A percentile compares a stretch with the other conserved stretches of the same genome.
phyloP scores from a whole-genome alignment of 2,329 filamentous ascomycete species.

The Penicillium capsulatum region DNA sequence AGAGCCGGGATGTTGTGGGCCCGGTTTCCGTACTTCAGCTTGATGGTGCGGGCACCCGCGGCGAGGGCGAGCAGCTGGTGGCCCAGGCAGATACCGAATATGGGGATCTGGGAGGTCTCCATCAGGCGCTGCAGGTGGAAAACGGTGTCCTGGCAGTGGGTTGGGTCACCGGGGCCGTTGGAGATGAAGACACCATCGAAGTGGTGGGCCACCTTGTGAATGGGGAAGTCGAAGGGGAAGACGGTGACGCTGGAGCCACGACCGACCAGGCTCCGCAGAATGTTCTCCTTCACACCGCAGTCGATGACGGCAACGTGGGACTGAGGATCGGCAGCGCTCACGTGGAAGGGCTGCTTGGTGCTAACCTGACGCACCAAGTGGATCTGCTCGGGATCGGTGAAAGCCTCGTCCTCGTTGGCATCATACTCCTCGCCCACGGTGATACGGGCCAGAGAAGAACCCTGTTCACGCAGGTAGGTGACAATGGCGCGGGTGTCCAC shows the following conservation, averaged over 20 bases:
- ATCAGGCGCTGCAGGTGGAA: constrained; percentile 89
- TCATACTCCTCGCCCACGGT: constrained; percentile 97
- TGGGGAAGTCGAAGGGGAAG: constrained; percentile 94
- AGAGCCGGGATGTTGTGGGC: constrained; percentile 97
- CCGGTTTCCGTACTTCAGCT: constrained; percentile 98
- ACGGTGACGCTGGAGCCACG: constrained; percentile 89
- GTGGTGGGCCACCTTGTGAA: constrained; percentile 96
- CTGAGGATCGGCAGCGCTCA: constrained; percentile 75
- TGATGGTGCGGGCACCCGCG: constrained; percentile 82
- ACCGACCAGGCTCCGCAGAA: constrained; percentile 86
- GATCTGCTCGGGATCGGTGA: constrained; percentile 90
- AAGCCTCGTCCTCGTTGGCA: constrained; percentile 95
- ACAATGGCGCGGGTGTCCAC: constrained; percentile 97
- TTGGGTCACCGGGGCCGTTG: constrained; percentile 96
- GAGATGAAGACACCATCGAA: constrained; percentile 99
- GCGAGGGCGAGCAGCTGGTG: constrained; percentile 94
- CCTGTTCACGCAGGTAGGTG: constrained; percentile 90
- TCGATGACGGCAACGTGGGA: constrained; percentile 93
- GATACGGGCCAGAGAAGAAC: constrained; percentile 91
- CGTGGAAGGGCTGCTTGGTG: constrained; percentile 97
- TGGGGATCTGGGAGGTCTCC: constrained; percentile 81
- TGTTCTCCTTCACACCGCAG: constrained; percentile 99
- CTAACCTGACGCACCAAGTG: constrained; percentile 94
- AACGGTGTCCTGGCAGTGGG: constrained; percentile 89
- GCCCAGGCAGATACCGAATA: constrained; percentile 97